Conservation (phyloP, 2,329 filamentous ascomycete genomes). For the Trichophyton schoenleinii region DNA sequence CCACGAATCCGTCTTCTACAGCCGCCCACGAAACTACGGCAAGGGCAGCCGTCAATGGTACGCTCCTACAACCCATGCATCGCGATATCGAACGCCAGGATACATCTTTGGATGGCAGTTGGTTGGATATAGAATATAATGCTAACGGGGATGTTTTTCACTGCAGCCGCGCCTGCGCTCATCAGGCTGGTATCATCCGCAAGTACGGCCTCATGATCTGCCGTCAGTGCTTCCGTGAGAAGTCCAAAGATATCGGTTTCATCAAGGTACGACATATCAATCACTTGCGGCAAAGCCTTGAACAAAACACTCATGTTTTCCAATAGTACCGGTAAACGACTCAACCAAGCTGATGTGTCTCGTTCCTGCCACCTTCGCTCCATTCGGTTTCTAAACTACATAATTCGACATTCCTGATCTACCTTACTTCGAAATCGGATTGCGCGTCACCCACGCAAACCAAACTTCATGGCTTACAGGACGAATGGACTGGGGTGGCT, state of each 20-base stretch:
- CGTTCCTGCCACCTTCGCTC: neutral
- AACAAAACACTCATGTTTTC: neutral
- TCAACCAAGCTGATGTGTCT: neutral
- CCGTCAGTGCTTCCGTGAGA: conserved; percentile 58
- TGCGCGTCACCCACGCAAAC: neutral
- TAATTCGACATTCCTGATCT: neutral
- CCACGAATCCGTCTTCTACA: conserved; percentile 99
- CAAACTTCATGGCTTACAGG: neutral
- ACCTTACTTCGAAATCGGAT: neutral
- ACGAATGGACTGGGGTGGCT: neutral
- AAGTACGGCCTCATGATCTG: conserved; percentile 93
- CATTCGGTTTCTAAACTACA: neutral
- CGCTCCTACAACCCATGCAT: conserved; percentile 24
- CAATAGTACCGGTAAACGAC: conserved; percentile 3
- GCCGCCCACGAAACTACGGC: conserved; percentile 90
- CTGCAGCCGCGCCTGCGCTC: conserved; percentile 68
- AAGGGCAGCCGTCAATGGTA: conserved; percentile 93
- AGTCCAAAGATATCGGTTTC: conserved; percentile 56
- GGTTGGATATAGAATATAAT: neutral
- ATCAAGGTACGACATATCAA: conserved; percentile 42
- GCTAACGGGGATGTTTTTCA: conserved; percentile 6
- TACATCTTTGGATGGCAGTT: neutral
- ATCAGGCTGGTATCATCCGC: conserved; percentile 98
- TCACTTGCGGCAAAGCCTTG: neutral
- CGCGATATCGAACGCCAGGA: neutral